Percentiles rank a stretch among this genome's conserved stretches.
Conservation (phyloP, 345 rosid species). For the Carallia pectinifolia region DNA sequence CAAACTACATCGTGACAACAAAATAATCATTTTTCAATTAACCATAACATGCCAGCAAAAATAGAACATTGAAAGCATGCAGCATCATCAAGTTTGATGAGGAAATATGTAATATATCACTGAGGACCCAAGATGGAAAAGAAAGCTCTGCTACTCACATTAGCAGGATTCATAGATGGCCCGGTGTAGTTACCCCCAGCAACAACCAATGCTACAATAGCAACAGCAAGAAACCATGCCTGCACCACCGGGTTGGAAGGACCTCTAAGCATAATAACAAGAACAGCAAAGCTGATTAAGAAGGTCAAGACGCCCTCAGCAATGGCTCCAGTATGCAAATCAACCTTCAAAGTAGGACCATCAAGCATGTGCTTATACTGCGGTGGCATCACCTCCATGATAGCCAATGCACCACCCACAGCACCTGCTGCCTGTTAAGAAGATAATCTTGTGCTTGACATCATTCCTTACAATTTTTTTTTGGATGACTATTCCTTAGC, state of each 20-base stretch:
- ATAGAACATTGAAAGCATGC: background rate
- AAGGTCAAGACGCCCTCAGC: slow-evolving; percentile 88
- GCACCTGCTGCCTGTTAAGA: slow-evolving; percentile 82
- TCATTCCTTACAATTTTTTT: background rate
- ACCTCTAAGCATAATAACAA: slow-evolving; percentile 70
- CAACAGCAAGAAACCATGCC: slow-evolving; percentile 64
- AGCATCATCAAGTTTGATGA: background rate
- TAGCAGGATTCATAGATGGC: slow-evolving; percentile 98
- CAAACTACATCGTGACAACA: no score
- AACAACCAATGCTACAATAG: slow-evolving; percentile 58
- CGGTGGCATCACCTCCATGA: slow-evolving; percentile 69
- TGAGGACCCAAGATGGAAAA: background rate
- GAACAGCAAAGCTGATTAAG: slow-evolving; percentile 60
- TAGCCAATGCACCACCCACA: slow-evolving; percentile 80
- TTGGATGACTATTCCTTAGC: background rate
- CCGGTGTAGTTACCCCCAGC: slow-evolving; percentile 69
- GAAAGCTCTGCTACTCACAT: slow-evolving; percentile 55
- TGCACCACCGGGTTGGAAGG: slow-evolving; percentile 50
- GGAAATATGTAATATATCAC: background rate
- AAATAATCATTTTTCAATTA: no score
- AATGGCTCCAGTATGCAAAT: slow-evolving; percentile 78
- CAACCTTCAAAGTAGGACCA: slow-evolving; percentile 67
- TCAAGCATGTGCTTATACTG: slow-evolving; percentile 69
- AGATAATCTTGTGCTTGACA: slow-evolving; percentile 3
- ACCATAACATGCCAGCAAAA: background rate